A percentile compares a stretch with the other conserved stretches of the same genome.
phyloP scores from a whole-genome alignment of 805 yeast genomes.

The Lipomyces lipofer region DNA sequence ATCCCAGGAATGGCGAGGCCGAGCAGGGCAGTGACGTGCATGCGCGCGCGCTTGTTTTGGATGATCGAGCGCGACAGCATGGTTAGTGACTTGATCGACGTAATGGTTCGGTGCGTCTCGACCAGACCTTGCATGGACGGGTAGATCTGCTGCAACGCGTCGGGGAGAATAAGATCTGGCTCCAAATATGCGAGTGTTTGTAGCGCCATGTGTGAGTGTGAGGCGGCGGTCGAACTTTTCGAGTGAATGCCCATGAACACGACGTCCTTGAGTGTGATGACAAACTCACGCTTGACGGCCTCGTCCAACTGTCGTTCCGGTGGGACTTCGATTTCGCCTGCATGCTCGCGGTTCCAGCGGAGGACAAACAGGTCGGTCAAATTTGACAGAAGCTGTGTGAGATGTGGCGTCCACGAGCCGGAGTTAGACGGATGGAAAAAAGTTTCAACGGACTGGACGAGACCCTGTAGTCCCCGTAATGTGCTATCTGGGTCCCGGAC shows the following conservation, averaged over 20 bases:
- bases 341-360: slow-evolving; percentile 42
- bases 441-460: slow-evolving; percentile 71
- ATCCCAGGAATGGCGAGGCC: slow-evolving; percentile 74
- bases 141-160: slow-evolving; percentile 60
- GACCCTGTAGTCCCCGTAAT: slow-evolving; percentile 36
- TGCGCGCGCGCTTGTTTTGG: slow-evolving; percentile 59
- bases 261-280: slow-evolving; percentile 54
- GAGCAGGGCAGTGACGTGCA: slow-evolving; percentile 75
- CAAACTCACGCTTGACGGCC: slow-evolving; percentile 47
- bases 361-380: slow-evolving; percentile 45
- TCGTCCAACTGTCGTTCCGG: slow-evolving; percentile 38
- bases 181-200: slow-evolving; percentile 64
- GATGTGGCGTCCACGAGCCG: slow-evolving; percentile 82
- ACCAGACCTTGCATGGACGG: slow-evolving; percentile 46
- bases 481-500: slow-evolving; percentile 42
- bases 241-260: slow-evolving; percentile 75
- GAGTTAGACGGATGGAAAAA: slow-evolving; percentile 88
- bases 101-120: slow-evolving; percentile 71
- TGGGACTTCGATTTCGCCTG: slow-evolving; percentile 38
- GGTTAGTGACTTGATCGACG: slow-evolving; percentile 68
- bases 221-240: slow-evolving; percentile 57
- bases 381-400: slow-evolving; percentile 64
- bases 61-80: slow-evolving; percentile 69
- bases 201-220: slow-evolving; percentile 59
- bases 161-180: slow-evolving; percentile 48